Evolutionary conservation across 768 basidiomycete genomes (phyloP).

Genomic region (Vararia minispora): DNA sequence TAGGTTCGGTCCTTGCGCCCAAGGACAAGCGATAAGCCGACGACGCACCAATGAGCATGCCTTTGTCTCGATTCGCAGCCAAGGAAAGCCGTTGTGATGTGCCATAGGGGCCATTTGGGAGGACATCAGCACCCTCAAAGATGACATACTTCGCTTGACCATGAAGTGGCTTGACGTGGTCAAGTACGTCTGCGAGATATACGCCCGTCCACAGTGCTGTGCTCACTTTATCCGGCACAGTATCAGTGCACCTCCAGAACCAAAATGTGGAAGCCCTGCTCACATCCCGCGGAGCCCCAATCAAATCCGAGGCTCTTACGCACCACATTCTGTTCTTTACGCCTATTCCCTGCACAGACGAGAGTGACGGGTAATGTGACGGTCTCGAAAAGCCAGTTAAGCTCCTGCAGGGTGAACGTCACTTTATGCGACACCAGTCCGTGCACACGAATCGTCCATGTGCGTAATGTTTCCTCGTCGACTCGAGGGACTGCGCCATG

Average conservation of each 20-base stretch:
- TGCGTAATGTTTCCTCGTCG: slow-evolving; percentile 21
- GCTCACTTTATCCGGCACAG: slow-evolving; percentile 20
- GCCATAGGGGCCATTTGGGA: slow-evolving; percentile 53
- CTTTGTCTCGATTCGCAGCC: slow-evolving; percentile 32
- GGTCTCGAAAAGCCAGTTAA: slow-evolving; percentile 33
- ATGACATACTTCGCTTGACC: slow-evolving; percentile 35
- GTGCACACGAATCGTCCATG: slow-evolving; percentile 36
- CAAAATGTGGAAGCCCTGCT: not conserved
- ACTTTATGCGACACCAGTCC: slow-evolving; percentile 28
- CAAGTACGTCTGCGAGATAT: slow-evolving; percentile 42
- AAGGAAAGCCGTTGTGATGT: slow-evolving; percentile 37
- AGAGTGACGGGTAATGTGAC: slow-evolving; percentile 52
- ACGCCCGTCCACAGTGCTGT: slow-evolving; percentile 55
- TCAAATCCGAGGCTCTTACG: slow-evolving; percentile 43
- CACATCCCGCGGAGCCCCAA: slow-evolving; percentile 40
- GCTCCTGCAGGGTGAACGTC: slow-evolving; percentile 32
- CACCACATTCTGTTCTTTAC: slow-evolving; percentile 57
- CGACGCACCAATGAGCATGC: slow-evolving; percentile 35
- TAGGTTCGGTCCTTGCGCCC: not conserved
- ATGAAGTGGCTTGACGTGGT: slow-evolving; percentile 28
- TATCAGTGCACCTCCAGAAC: slow-evolving; percentile 12
- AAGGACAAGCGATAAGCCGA: not conserved
- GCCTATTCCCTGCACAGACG: slow-evolving; percentile 52
- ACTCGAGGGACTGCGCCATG: slow-evolving; percentile 49
- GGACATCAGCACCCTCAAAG: slow-evolving; percentile 46